A percentile compares a stretch with the other conserved stretches of the same genome.
Conservation (phyloP, 768 basidiomycete genomes). For the Tulasnella sp. region DNA sequence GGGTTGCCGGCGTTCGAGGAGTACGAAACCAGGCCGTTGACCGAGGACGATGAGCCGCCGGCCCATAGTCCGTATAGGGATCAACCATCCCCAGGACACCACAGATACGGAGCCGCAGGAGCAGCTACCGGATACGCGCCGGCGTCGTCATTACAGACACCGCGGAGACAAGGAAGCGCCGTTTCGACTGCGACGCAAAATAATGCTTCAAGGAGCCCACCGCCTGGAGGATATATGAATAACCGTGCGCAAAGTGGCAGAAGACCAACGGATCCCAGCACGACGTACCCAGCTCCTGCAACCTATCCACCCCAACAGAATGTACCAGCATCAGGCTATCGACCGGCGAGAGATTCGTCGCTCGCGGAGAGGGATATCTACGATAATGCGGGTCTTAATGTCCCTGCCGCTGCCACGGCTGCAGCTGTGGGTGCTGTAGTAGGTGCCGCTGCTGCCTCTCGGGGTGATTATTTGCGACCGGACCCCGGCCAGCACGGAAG, state of each 20-base stretch:
- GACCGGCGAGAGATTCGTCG: constrained; percentile 15
- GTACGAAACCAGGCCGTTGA: constrained; percentile 50
- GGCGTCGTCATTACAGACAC: constrained; percentile 19
- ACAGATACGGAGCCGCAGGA: constrained; percentile 17
- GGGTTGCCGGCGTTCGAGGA: constrained; percentile 71
- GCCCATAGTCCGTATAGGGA: constrained; percentile 24
- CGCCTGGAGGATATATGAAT: neutral
- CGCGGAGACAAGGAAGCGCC: neutral
- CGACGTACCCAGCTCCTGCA: neutral
- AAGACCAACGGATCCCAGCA: neutral
- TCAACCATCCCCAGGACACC: constrained; percentile 22
- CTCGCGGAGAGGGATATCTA: neutral
- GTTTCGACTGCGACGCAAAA: neutral
- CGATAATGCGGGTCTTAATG: neutral
- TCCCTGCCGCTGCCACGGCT: neutral
- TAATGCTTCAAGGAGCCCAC: neutral
- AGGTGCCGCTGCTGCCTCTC: neutral
- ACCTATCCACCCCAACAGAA: constrained; percentile 27
- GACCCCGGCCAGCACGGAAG: constrained; percentile 18
- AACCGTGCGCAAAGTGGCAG: neutral
- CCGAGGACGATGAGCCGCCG: constrained; percentile 20
- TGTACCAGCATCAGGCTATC: constrained; percentile 28
- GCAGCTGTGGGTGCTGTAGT: neutral
- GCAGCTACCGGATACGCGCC: constrained; percentile 28
- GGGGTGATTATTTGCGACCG: constrained; percentile 2